Percentiles rank a stretch among this genome's conserved stretches.
These are phyloP conservation scores for Lizanozyma gosingica DNA, from an alignment of 1,139 yeast species.

Conservation along the genomic window DNA sequence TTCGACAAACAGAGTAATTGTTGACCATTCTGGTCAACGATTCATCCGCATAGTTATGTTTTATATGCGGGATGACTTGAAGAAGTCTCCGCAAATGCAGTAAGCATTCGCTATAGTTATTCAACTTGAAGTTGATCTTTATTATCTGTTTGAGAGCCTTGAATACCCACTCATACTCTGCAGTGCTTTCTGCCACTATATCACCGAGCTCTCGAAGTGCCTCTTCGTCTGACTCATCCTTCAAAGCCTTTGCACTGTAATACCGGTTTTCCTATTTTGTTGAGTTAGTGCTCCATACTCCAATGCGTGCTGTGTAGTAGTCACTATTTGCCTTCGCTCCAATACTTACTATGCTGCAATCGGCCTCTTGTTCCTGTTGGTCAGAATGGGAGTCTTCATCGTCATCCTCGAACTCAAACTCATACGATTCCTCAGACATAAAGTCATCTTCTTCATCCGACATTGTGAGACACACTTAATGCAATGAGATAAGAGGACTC, in stretches of 20 bases:
- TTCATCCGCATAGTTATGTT: conserved; percentile 49
- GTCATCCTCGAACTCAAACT: conserved; percentile 59
- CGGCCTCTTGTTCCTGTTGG: conserved; percentile 12
- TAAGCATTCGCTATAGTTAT: conserved; percentile 26
- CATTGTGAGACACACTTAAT: conserved; percentile 18
- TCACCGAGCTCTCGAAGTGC: conserved; percentile 38
- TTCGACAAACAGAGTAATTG: conserved; percentile 28
- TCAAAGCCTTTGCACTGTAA: conserved; percentile 52
- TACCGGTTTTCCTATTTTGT: conserved; percentile 42
- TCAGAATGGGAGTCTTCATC: conserved; percentile 27
- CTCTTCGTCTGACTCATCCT: conserved; percentile 46
- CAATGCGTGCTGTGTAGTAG: conserved; percentile 1
- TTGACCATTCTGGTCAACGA: conserved; percentile 49
- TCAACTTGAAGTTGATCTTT: conserved; percentile 38
- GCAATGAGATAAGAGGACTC: background rate
- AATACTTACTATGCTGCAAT: conserved; percentile 14
- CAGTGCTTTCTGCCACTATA: conserved; percentile 21
- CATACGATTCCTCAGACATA: conserved; percentile 55
- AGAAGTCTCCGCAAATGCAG: conserved; percentile 17
- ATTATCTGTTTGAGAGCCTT: conserved; percentile 59
- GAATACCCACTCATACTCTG: conserved; percentile 36
- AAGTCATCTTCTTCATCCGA: conserved; percentile 48
- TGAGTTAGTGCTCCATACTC: conserved; percentile 21
- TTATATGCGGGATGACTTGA: conserved; percentile 18
- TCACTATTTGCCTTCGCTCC: conserved; percentile 2